phyloP scores from a whole-genome alignment of 441 rosid genomes.

The Melastoma candidum region DNA sequence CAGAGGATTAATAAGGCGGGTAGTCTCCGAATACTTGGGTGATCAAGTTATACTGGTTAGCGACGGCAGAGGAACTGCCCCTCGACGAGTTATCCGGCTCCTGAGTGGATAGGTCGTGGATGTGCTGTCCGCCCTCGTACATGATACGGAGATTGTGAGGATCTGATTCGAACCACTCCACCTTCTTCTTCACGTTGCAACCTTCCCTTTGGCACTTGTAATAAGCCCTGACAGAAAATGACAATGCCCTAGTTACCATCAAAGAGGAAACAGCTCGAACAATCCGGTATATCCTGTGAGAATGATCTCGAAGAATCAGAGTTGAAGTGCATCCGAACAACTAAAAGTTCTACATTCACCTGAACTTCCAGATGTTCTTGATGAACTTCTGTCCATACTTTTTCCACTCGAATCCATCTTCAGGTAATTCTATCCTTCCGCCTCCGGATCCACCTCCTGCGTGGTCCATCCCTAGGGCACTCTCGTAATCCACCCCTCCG shows the following conservation, averaged over 20 bases:
- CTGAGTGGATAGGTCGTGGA: slow-evolving; percentile 6
- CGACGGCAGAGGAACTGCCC: not conserved
- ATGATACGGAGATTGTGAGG: slow-evolving; percentile 15
- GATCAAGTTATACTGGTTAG: slow-evolving; percentile 23
- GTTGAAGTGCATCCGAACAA: not conserved
- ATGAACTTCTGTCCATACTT: slow-evolving; percentile 38
- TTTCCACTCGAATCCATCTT: slow-evolving; percentile 31
- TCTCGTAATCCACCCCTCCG: not conserved
- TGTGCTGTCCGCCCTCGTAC: slow-evolving; percentile 23
- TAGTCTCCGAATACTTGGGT: slow-evolving; percentile 20
- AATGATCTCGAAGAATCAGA: not conserved
- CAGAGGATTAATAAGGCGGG: not conserved
- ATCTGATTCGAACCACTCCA: slow-evolving; percentile 21
- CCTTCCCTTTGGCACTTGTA: slow-evolving; percentile 22
- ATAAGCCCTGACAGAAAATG: slow-evolving; percentile 22
- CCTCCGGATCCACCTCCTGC: slow-evolving; percentile 11
- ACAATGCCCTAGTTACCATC: not conserved
- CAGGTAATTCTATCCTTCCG: slow-evolving; percentile 16
- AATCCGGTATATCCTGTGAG: not conserved
- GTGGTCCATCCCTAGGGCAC: slow-evolving; percentile 3
- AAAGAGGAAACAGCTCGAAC: not conserved
- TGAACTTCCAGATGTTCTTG: slow-evolving; percentile 21
- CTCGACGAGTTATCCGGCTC: slow-evolving; percentile 4
- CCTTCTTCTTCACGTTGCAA: slow-evolving; percentile 27
- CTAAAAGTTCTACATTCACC: slow-evolving; percentile 11